phyloP scores from a whole-genome alignment of 176 grass and related monocot genomes.

The Oryza punctata region DNA sequence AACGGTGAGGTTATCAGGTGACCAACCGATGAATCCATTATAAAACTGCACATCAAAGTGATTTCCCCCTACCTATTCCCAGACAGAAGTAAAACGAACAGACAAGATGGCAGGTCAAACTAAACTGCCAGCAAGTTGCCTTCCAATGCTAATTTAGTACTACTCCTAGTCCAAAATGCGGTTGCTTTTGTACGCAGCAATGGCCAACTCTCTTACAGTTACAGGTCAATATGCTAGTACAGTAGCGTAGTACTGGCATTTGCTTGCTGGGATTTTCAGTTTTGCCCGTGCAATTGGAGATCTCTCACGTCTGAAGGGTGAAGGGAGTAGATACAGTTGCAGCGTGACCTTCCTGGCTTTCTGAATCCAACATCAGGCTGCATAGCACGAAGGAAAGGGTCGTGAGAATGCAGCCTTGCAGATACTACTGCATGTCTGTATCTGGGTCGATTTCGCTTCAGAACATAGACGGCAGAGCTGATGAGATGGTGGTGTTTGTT shows the following conservation, averaged over 20 bases:
- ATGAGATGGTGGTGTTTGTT: neutral
- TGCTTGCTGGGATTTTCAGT: neutral
- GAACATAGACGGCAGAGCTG: neutral
- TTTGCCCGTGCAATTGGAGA: neutral
- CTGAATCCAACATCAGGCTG: neutral
- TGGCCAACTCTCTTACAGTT: neutral
- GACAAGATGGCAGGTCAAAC: neutral
- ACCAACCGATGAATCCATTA: neutral
- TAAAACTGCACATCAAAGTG: neutral
- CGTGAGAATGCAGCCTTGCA: neutral
- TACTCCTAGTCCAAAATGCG: neutral
- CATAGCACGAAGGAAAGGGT: neutral
- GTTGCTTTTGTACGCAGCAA: constrained; percentile 20
- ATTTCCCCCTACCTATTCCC: neutral
- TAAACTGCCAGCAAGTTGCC: neutral
- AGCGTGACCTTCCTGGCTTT: neutral
- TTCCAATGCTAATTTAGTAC: no score
- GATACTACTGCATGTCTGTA: neutral
- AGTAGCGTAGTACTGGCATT: neutral
- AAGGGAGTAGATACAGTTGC: neutral
- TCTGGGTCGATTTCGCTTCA: neutral
- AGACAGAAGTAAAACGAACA: neutral
- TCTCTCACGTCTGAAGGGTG: constrained; percentile 12
- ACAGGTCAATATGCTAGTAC: neutral
- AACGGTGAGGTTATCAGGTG: neutral